phyloP scores from a whole-genome alignment of 768 basidiomycete species.

The Pulveroboletus frians region DNA sequence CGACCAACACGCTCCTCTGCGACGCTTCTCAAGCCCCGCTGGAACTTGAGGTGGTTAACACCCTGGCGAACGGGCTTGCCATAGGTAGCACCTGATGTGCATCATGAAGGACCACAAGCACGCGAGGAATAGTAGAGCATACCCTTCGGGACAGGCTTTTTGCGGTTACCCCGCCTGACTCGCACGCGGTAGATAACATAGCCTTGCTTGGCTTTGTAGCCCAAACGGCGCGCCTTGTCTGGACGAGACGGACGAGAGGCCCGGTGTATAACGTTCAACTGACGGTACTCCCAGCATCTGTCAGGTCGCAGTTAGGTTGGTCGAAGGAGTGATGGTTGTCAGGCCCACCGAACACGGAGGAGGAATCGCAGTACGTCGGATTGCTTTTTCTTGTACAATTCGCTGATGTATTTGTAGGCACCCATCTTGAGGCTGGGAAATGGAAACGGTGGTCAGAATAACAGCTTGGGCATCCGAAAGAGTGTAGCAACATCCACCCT shows the following conservation, averaged over 20 bases:
- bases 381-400: constrained; percentile 98
- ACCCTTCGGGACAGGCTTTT: constrained; percentile 99
- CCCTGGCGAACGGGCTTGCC: constrained; percentile 99
- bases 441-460: constrained; percentile 16
- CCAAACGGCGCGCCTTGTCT: constrained; percentile 97
- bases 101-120: constrained; percentile 1
- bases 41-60: constrained; percentile 98
- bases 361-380: constrained; percentile 97
- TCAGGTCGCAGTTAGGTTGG: constrained; percentile 4
- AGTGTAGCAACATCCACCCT: constrained; percentile 22
- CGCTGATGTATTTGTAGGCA: constrained; percentile 94
- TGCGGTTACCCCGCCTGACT: constrained; percentile 97
- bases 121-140: constrained; percentile 12
- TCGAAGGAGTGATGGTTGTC: background rate
- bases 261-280: constrained; percentile 96
- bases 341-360: constrained; percentile 83
- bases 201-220: constrained; percentile 99
- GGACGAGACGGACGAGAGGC: constrained; percentile 97
- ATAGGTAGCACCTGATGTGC: constrained; percentile 78
- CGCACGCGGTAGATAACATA: constrained; percentile 97
- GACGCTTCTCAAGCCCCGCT: constrained; percentile 85
- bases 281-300: constrained; percentile 98
- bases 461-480: constrained; percentile 11
- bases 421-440: constrained; percentile 62
- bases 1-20: constrained; percentile 98